Percentiles rank a stretch among this genome's conserved stretches.
Conservation (phyloP, 352 stramenopile genomes). For the Globisporangium carolinianum region DNA sequence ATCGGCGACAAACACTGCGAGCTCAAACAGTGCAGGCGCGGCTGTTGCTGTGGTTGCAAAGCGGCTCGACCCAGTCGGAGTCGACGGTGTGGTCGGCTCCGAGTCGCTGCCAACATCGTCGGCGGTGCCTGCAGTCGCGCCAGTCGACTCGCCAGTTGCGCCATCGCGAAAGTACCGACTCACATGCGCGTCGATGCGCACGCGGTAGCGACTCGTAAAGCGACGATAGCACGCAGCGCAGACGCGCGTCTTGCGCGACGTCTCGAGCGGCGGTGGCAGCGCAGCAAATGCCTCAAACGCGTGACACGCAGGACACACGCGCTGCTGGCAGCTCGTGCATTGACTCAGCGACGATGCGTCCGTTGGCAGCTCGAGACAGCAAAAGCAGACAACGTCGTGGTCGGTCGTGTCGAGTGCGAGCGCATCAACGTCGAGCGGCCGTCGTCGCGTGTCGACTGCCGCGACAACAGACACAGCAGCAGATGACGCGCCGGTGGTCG, state of each 20-base stretch:
- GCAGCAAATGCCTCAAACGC: constrained; percentile 61
- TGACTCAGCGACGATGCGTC: not conserved
- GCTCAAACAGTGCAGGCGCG: constrained; percentile 29
- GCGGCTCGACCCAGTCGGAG: not conserved
- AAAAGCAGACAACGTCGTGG: constrained; percentile 56
- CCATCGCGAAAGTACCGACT: constrained; percentile 59
- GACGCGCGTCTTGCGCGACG: constrained; percentile 50
- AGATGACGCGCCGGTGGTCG: not conserved
- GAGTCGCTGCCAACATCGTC: constrained; percentile 2
- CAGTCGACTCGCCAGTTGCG: constrained; percentile 11
- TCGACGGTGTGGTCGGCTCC: constrained; percentile 6
- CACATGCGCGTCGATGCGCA: constrained; percentile 59
- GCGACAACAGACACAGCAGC: no score
- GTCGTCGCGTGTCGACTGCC: constrained; percentile 1
- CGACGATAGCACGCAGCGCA: constrained; percentile 65
- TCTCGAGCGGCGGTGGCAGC: constrained; percentile 59
- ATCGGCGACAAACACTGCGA: constrained; percentile 53
- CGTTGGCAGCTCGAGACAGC: constrained; percentile 31
- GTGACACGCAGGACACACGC: constrained; percentile 48
- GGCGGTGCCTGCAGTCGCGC: not conserved
- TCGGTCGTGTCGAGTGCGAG: constrained; percentile 15
- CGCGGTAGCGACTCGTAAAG: constrained; percentile 55
- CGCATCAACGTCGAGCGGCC: not conserved
- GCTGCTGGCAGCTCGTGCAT: constrained; percentile 61
- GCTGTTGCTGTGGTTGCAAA: not conserved